Evolutionary conservation across 331 rosid genomes (phyloP).

Genomic region (Stylosanthes scabra): DNA sequence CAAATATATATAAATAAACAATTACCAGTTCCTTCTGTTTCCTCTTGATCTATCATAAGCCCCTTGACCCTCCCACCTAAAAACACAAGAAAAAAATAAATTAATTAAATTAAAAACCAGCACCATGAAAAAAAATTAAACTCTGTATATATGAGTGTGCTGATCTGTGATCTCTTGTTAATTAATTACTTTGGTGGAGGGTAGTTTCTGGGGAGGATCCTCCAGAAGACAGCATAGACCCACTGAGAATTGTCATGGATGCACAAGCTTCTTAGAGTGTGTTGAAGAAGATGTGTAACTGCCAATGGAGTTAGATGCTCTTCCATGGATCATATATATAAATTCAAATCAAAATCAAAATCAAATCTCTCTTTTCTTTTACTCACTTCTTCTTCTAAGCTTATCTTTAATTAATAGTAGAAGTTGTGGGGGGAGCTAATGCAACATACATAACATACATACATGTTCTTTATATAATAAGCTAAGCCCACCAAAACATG

Average conservation of each 20-base stretch:
- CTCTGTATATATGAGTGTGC: not conserved
- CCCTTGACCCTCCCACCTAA: constrained; percentile 98
- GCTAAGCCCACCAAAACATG: constrained; percentile 51
- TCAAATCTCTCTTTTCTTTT: constrained; percentile 29
- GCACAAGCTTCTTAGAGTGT: constrained; percentile 93
- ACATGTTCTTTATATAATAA: constrained; percentile 55
- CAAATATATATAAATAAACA: not conserved
- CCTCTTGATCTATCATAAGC: constrained; percentile 98
- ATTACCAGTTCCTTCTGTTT: constrained; percentile 97
- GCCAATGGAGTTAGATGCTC: constrained; percentile 85
- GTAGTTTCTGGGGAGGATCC: constrained; percentile 93
- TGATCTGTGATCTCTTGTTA: no score
- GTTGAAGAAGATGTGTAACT: constrained; percentile 96
- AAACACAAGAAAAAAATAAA: constrained; percentile 15
- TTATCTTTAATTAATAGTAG: constrained; percentile 28
- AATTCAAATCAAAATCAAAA: constrained; percentile 18
- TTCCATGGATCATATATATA: constrained; percentile 52
- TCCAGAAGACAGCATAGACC: constrained; percentile 99
- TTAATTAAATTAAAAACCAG: not conserved
- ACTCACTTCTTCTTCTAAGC: constrained; percentile 41
- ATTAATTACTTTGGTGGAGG: constrained; percentile 88
- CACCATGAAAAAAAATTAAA: not conserved
- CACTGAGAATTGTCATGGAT: constrained; percentile 87
- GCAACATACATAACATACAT: constrained; percentile 39
- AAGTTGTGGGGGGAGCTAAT: constrained; percentile 50